These are phyloP conservation scores for Penicillium brasilianum DNA, from an alignment of 2,329 filamentous ascomycete genomes.

Conservation along the genomic window DNA sequence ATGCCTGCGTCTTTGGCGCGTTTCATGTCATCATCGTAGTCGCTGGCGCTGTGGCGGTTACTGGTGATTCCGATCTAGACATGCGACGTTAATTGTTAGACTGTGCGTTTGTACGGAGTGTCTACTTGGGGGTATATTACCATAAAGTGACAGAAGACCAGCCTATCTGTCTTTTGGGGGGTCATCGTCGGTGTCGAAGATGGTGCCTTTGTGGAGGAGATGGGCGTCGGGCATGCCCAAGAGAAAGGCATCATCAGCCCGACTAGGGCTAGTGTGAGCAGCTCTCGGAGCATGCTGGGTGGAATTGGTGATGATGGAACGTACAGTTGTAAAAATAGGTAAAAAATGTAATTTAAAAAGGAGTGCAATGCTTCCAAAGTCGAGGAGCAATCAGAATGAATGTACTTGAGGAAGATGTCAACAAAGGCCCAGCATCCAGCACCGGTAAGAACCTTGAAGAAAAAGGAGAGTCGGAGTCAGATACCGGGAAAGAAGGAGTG, in stretches of 20 bases:
- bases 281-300: constrained; percentile 22
- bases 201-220: not conserved
- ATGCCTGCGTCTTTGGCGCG: constrained; percentile 52
- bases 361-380: constrained; percentile 2
- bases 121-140: constrained; percentile 26
- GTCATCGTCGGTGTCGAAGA: constrained; percentile 8
- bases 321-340: not conserved
- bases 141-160: constrained; percentile 55
- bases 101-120: no score
- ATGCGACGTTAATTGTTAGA: not conserved
- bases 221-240: constrained; percentile 22
- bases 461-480: not conserved
- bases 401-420: constrained; percentile 13
- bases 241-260: constrained; percentile 13
- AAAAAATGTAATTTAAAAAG: not conserved
- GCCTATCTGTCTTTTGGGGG: constrained; percentile 23
- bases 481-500: constrained; percentile 1
- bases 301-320: not conserved
- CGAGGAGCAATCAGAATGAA: constrained; percentile 1
- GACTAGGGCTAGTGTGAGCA: constrained; percentile 20
- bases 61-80: constrained; percentile 53
- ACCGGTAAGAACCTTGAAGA: constrained; percentile 1
- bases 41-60: constrained; percentile 48
- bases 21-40: constrained; percentile 57
- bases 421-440: constrained; percentile 1